Evolutionary conservation across 2,329 filamentous ascomycete species (phyloP), one percentile per base, ranked within the genome.

Genomic region (Fusarium illudens): DNA sequence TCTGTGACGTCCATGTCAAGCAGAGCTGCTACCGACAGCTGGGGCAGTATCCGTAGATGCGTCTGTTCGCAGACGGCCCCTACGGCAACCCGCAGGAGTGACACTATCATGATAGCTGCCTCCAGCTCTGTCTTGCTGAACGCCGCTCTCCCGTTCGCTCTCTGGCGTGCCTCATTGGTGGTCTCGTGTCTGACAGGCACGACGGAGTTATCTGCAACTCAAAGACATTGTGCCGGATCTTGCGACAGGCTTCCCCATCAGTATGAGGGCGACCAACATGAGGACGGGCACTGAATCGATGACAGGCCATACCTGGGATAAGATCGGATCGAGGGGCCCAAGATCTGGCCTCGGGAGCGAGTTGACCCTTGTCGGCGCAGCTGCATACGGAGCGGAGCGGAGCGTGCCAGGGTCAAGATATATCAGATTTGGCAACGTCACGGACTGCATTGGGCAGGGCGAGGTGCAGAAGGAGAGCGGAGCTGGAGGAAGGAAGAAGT

Each of bases 61-160:
- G 32, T 49, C 42, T 52, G 36, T 44, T 54, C 55, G 11, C 61
- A 46, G 9, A 58, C n/a, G 15, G 20, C 56, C 34, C 60, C 33
- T 56, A 52, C 62, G 55, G 59, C 33, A 67, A 39, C 37, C 60
- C 36, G 62, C 65, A 65, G 60, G 33, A 67, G 56, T 56, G 58
- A 49, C 52, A 58, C n/a, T 39, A 20, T 36, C 17, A 13, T 27
- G 15, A 15, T 15, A 27, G n/a, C 39, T 7, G 22, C 39, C n/a
- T 44, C 27, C 39, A 44, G 39, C 39, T 44, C 39, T 44, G 22
- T 27, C 39, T 44, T 44, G 39, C 22, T 44, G 22, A 44, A 44
- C 32, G 27, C 27, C 25, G n/a, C 25, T 25, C 17, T 19, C 12
- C 34, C 30, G 44, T 48, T 48, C 36, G 36, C 25, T 37, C 33